phyloP scores from a whole-genome alignment of 495 filamentous ascomycete genomes.

The Lophiostoma macrostomum region DNA sequence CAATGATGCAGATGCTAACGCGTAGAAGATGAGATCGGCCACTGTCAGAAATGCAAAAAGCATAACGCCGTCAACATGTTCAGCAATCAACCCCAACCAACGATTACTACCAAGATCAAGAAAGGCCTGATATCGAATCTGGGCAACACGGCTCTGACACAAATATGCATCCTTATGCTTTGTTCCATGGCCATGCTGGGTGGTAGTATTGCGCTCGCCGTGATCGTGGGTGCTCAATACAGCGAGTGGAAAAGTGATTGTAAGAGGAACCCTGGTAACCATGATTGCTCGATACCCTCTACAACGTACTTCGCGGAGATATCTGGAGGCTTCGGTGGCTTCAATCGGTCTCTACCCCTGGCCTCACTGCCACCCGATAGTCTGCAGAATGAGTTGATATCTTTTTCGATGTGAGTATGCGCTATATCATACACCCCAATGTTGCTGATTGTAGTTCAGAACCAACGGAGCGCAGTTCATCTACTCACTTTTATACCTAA shows the following conservation, averaged over 20 bases:
- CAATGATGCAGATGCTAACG: neutral
- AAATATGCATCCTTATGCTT: constrained; percentile 24
- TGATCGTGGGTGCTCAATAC: neutral
- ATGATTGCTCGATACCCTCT: constrained; percentile 5
- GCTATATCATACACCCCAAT: too few species aligned
- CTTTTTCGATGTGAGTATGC: constrained; percentile 19
- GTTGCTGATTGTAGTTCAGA: neutral
- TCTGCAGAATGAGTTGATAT: constrained; percentile 13
- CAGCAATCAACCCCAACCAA: constrained; percentile 12
- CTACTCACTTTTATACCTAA: constrained; percentile 24
- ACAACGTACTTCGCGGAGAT: neutral
- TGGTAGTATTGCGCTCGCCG: constrained; percentile 10
- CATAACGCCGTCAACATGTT: constrained; percentile 18
- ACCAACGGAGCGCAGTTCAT: constrained; percentile 32
- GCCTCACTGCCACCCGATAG: constrained; percentile 3
- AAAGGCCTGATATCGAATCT: constrained; percentile 22
- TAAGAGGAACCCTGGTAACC: neutral
- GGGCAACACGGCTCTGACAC: constrained; percentile 27
- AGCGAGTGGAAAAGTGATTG: neutral
- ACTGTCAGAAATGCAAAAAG: constrained; percentile 32
- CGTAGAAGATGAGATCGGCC: constrained; percentile 22
- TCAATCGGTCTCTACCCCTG: constrained; percentile 5
- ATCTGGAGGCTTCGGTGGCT: constrained; percentile 23
- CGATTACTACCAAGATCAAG: constrained; percentile 28
- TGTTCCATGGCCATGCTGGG: constrained; percentile 18